Conservation (phyloP, 2,329 filamentous ascomycete species). For the Plectosphaerella cucumerina region DNA sequence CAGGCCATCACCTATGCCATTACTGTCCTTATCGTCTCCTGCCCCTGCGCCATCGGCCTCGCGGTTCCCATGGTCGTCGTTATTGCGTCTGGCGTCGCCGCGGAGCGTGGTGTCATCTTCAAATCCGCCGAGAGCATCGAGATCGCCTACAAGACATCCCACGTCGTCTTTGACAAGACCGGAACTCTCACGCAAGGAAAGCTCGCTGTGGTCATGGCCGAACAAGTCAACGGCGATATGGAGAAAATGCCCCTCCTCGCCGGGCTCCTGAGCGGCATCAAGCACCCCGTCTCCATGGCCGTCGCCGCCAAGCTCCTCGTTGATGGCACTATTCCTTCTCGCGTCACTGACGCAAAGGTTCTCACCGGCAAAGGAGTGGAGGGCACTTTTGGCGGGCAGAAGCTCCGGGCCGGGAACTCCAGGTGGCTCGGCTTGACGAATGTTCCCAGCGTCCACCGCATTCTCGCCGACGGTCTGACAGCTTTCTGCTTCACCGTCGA, state of each 20-base stretch:
- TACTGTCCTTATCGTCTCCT: conserved; percentile 69
- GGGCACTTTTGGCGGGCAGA: conserved; percentile 17
- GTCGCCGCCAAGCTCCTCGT: conserved; percentile 37
- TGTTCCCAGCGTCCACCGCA: conserved; percentile 24
- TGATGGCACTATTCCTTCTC: neutral
- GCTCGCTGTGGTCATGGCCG: conserved; percentile 36
- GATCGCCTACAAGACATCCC: conserved; percentile 52
- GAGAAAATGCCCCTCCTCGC: conserved; percentile 2
- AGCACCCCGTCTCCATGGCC: conserved; percentile 49
- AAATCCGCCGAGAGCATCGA: conserved; percentile 64
- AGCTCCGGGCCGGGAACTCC: conserved; percentile 45
- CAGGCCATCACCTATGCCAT: conserved; percentile 69
- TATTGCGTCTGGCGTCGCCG: conserved; percentile 63
- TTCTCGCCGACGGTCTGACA: conserved; percentile 33
- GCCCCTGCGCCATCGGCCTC: conserved; percentile 71
- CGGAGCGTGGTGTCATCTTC: conserved; percentile 62
- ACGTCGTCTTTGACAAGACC: conserved; percentile 79
- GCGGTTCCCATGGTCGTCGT: conserved; percentile 77
- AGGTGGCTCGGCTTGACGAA: conserved; percentile 37
- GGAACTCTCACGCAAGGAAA: conserved; percentile 66
- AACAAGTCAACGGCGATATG: conserved; percentile 17
- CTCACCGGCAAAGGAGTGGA: conserved; percentile 44
- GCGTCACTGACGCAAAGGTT: conserved; percentile 26
- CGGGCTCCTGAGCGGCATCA: conserved; percentile 30
- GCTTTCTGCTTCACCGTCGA: conserved; percentile 43